Evolutionary conservation across 2,329 filamentous ascomycete genomes (phyloP).

Genomic region (Ascochyta rabiei): DNA sequence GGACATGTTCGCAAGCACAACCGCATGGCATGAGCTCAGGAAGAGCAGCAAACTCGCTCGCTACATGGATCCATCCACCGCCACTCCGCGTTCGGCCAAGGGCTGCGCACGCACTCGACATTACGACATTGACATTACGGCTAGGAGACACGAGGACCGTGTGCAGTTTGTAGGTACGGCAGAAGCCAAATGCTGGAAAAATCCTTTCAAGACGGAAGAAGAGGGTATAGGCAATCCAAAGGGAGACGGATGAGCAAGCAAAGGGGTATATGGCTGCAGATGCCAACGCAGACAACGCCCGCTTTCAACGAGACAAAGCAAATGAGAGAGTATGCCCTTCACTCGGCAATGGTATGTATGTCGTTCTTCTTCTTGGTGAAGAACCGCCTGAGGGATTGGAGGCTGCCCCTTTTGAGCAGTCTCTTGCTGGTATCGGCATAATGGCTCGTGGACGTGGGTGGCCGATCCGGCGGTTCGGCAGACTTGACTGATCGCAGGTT

Average conservation of each 20-base stretch:
- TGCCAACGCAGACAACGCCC: slow-evolving; percentile 19
- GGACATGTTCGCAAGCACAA: neutral
- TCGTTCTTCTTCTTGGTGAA: slow-evolving; percentile 45
- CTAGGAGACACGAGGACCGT: slow-evolving; percentile 4
- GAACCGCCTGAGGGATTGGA: slow-evolving; percentile 44
- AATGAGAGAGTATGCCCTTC: slow-evolving; percentile 23
- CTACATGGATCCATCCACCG: neutral
- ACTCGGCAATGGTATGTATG: slow-evolving; percentile 45
- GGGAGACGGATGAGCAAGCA: slow-evolving; percentile 13
- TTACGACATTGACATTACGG: slow-evolving; percentile 5
- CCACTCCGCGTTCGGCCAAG: neutral
- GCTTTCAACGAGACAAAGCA: slow-evolving; percentile 20
- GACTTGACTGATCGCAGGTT: slow-evolving; percentile 19
- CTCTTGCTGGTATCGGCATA: slow-evolving; percentile 27
- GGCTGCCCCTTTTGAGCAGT: slow-evolving; percentile 42
- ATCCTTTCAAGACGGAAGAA: slow-evolving; percentile 1
- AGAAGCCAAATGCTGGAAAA: slow-evolving; percentile 6
- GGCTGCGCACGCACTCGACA: slow-evolving; percentile 6
- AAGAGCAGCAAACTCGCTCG: neutral
- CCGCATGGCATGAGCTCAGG: neutral
- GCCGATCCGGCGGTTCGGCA: slow-evolving; percentile 30
- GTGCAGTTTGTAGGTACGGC: slow-evolving; percentile 14
- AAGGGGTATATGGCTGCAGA: slow-evolving; percentile 20
- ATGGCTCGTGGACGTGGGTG: slow-evolving; percentile 39
- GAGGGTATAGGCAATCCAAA: slow-evolving; percentile 9